phyloP scores from a whole-genome alignment of 352 stramenopile genomes.

The Pythium insidiosum region DNA sequence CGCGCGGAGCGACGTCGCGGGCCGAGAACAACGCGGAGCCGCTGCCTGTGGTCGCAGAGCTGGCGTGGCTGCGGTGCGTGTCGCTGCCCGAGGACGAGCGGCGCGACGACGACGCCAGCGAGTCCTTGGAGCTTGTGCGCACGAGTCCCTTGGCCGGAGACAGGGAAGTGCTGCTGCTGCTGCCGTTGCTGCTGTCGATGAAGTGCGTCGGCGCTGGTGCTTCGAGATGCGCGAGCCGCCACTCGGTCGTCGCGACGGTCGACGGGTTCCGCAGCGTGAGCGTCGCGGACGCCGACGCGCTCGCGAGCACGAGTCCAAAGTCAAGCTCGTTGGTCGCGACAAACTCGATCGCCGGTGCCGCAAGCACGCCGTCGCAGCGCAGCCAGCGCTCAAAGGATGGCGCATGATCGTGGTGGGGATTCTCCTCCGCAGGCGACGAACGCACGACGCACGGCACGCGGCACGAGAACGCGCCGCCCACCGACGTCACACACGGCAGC shows the following conservation, averaged over 20 bases:
- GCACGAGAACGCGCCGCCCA: constrained; percentile 16
- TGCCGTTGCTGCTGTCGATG: background rate
- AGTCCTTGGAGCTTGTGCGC: constrained; percentile 41
- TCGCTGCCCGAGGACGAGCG: constrained; percentile 28
- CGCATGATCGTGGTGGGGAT: background rate
- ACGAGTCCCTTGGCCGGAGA: background rate
- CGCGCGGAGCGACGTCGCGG: constrained; percentile 33
- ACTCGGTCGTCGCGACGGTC: constrained; percentile 20
- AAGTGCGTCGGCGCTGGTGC: background rate
- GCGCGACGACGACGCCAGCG: constrained; percentile 33
- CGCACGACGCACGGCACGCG: constrained; percentile 20
- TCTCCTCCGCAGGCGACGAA: constrained; percentile 17
- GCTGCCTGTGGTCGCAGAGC: too few relatives aligned
- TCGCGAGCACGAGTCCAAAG: constrained; percentile 66
- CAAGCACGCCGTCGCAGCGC: constrained; percentile 39
- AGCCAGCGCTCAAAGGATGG: constrained; percentile 38
- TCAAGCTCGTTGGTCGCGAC: constrained; percentile 45
- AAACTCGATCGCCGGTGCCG: constrained; percentile 32
- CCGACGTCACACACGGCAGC: too few relatives aligned
- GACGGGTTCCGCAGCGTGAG: constrained; percentile 26
- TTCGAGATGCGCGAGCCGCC: constrained; percentile 42
- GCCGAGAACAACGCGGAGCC: constrained; percentile 24
- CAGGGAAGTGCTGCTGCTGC: background rate
- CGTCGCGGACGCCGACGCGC: constrained; percentile 27
- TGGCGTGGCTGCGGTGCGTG: constrained; percentile 22